These are phyloP conservation scores for Termitomyces sp. DNA, from an alignment of 768 basidiomycete species.

Conservation along the genomic window DNA sequence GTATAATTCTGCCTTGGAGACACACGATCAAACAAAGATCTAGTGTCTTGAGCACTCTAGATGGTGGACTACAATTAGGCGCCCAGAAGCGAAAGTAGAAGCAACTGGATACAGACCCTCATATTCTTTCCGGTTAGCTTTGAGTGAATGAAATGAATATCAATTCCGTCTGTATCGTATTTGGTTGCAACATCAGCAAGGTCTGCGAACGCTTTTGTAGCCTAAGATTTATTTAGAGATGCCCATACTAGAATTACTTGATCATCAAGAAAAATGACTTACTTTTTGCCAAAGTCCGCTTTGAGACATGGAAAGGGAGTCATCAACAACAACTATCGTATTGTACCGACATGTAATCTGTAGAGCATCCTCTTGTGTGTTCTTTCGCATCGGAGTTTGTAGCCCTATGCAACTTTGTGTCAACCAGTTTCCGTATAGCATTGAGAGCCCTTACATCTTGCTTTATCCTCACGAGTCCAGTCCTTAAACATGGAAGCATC, in stretches of 20 bases:
- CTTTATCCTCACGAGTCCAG: background rate
- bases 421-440: background rate
- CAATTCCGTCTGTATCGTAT: slow-evolving; percentile 57
- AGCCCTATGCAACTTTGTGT: slow-evolving; percentile 4
- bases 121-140: slow-evolving; percentile 24
- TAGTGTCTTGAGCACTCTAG: slow-evolving; percentile 33
- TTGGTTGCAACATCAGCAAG: slow-evolving; percentile 41
- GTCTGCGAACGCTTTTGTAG: slow-evolving; percentile 37
- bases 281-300: slow-evolving; percentile 48
- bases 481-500: background rate
- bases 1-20: slow-evolving; percentile 33
- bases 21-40: slow-evolving; percentile 37
- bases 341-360: slow-evolving; percentile 41
- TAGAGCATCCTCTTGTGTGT: slow-evolving; percentile 22
- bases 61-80: background rate
- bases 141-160: slow-evolving; percentile 56
- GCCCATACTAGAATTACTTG: background rate
- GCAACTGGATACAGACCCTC: slow-evolving; percentile 23
- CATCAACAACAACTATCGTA: slow-evolving; percentile 55
- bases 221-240: slow-evolving; percentile 20
- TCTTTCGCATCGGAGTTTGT: slow-evolving; percentile 11
- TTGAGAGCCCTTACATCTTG: background rate
- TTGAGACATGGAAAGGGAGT: slow-evolving; percentile 49
- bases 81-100: background rate
- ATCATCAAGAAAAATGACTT: slow-evolving; percentile 4